These are phyloP conservation scores for Hygrophorus russula DNA, from an alignment of 768 basidiomycete genomes.

Conservation along the genomic window DNA sequence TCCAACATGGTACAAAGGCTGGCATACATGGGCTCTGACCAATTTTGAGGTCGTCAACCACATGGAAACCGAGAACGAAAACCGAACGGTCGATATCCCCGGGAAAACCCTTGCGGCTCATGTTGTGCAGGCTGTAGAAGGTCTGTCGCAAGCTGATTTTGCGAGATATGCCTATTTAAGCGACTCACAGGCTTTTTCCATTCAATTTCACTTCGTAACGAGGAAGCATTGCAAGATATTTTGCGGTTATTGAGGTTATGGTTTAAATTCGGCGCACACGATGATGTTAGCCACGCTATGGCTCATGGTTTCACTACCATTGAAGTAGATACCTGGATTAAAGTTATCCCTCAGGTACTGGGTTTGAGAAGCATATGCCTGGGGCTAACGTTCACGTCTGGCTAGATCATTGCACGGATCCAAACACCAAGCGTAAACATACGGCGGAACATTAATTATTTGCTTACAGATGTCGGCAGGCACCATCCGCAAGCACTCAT, in stretches of 20 bases:
- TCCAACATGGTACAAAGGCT: conserved; percentile 96
- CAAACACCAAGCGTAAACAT: conserved; percentile 88
- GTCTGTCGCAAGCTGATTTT: conserved; percentile 26
- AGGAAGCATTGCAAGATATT: conserved; percentile 90
- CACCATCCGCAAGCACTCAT: conserved; percentile 96
- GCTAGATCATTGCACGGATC: conserved; percentile 92
- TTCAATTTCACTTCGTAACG: conserved; percentile 82
- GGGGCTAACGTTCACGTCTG: neutral
- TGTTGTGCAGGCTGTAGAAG: conserved; percentile 89
- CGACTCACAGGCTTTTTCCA: conserved; percentile 73
- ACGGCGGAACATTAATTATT: conserved; percentile 76
- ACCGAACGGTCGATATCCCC: conserved; percentile 44
- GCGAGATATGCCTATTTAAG: conserved; percentile 3
- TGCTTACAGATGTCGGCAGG: conserved; percentile 88
- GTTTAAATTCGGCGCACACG: conserved; percentile 94
- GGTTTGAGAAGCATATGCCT: neutral
- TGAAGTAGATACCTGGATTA: conserved; percentile 95
- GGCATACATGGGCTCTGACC: conserved; percentile 97
- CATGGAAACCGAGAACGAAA: conserved; percentile 57
- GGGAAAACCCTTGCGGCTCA: conserved; percentile 65
- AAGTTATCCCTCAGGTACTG: conserved; percentile 91
- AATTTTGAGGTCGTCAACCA: conserved; percentile 89
- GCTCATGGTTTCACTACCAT: conserved; percentile 77
- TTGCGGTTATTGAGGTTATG: conserved; percentile 87
- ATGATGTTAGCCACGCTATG: conserved; percentile 86